Base-by-base conservation (phyloP, 164 flowering plant genomes). In the Warburgia ugandensis region DNA sequence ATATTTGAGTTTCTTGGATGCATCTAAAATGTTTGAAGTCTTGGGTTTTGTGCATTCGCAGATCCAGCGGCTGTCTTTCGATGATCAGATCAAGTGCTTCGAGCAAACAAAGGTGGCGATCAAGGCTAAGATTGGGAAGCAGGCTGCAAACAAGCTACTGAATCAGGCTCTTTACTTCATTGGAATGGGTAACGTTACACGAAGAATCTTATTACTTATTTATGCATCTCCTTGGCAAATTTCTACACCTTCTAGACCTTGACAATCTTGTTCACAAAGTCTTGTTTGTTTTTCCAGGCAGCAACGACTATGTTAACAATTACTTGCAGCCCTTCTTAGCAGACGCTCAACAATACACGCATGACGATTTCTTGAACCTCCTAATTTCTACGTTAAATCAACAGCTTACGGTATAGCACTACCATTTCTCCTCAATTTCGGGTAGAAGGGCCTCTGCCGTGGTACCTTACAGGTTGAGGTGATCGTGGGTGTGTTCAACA, bases 221-320 rank as follows among this genome's bases (percentile, higher is more conserved):
- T 39, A 6, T 3, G n/a, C 14, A 33, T n/a, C 10, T n/a, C 37
- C 9, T 33, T 33, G 8, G 37, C 10, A 10, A 33, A 33, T 11
- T 10, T 33, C 37, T 33, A 6, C 37, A 33, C 3, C 3, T 33
- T 5, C 37, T 33, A 33, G 14, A n/a, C 2, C 3, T 33, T n/a
- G 0, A 33, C 37, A 10, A 2, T 4, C 40, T 16, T 12, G n/a
- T n/a, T n/a, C n/a, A n/a, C n/a, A n/a, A n/a, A n/a, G n/a, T n/a
- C 12, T 12, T 50, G 8, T 44, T 1, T 6, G 17, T 25, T 41
- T 10, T 43, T 60, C n/a, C 77, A 80, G 94, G 95, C 1, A 83
- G 89, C 80, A 89, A 89, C 50, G 97, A 89, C 60, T 85, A 79
- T 51, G 85, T 89, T 16, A 85, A 85, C 87, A 85, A 85, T 68